Percentiles rank a stretch among this genome's conserved stretches.
Conservation (phyloP, 352 stramenopile species). For the Pythium aristosporum region DNA sequence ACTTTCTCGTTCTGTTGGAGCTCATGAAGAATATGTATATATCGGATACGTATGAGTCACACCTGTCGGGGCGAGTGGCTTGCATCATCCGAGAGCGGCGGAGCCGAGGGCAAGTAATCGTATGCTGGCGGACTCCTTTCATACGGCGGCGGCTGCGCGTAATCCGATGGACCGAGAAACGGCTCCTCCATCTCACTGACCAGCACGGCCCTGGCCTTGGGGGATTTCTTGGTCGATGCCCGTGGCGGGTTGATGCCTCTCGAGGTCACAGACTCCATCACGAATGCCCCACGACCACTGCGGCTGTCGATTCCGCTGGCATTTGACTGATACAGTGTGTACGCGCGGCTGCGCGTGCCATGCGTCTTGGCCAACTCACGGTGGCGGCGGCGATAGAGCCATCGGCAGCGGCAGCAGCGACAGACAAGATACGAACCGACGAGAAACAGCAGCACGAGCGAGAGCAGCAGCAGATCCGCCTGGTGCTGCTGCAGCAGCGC, state of each 20-base stretch:
- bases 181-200: slow-evolving; percentile 71
- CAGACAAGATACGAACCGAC: slow-evolving; percentile 51
- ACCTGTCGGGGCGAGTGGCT: slow-evolving; percentile 21
- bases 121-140: slow-evolving; percentile 46
- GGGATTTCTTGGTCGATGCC: background rate
- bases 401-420: slow-evolving; percentile 46
- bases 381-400: slow-evolving; percentile 9
- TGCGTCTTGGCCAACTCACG: background rate
- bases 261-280: slow-evolving; percentile 15
- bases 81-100: slow-evolving; percentile 41
- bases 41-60: background rate
- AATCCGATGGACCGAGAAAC: slow-evolving; percentile 43
- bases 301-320: background rate
- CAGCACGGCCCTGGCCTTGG: slow-evolving; percentile 24
- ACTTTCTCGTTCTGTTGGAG: background rate
- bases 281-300: background rate
- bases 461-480: slow-evolving; percentile 39
- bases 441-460: slow-evolving; percentile 45
- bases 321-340: slow-evolving; percentile 19
- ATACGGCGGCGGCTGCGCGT: slow-evolving; percentile 36
- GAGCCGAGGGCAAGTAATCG: slow-evolving; percentile 64
- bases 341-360: slow-evolving; percentile 6
- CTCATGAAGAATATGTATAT: background rate
- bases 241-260: background rate
- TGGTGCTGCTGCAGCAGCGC: slow-evolving; percentile 31